Conservation (phyloP, 1,139 yeast species). For the Blastobotrys arbuscula region DNA sequence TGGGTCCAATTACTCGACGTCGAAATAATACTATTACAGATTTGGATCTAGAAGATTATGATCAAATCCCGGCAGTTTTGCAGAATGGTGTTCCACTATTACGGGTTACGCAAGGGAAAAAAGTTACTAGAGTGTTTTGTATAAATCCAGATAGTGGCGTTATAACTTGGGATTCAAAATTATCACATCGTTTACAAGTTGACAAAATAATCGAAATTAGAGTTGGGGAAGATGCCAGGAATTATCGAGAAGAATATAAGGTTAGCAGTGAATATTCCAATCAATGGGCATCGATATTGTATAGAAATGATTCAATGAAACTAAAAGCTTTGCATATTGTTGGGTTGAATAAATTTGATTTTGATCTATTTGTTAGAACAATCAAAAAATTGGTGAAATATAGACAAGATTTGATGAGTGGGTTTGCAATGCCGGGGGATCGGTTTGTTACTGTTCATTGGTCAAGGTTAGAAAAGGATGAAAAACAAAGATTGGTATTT, state of each 20-base stretch:
- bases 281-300: conserved; percentile 78
- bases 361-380: conserved; percentile 47
- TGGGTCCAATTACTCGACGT: conserved; percentile 10
- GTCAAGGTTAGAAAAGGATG: conserved; percentile 36
- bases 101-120: conserved; percentile 65
- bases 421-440: conserved; percentile 49
- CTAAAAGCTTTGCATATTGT: conserved; percentile 69
- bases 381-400: conserved; percentile 43
- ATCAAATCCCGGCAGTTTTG: conserved; percentile 16
- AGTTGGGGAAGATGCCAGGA: conserved; percentile 63
- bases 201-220: conserved; percentile 70
- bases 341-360: conserved; percentile 60
- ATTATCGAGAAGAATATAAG: conserved; percentile 78
- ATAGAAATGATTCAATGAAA: conserved; percentile 45
- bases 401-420: conserved; percentile 48
- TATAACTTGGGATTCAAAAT: conserved; percentile 47
- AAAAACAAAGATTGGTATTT: conserved; percentile 48
- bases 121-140: conserved; percentile 46
- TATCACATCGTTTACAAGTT: conserved; percentile 49
- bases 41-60: conserved; percentile 1
- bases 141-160: conserved; percentile 43
- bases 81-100: conserved; percentile 41
- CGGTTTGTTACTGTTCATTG: conserved; percentile 53
- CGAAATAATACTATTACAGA: neutral
- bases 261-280: conserved; percentile 59